Base-by-base conservation (phyloP, 768 basidiomycete genomes). In the Arthromyces matolae region DNA sequence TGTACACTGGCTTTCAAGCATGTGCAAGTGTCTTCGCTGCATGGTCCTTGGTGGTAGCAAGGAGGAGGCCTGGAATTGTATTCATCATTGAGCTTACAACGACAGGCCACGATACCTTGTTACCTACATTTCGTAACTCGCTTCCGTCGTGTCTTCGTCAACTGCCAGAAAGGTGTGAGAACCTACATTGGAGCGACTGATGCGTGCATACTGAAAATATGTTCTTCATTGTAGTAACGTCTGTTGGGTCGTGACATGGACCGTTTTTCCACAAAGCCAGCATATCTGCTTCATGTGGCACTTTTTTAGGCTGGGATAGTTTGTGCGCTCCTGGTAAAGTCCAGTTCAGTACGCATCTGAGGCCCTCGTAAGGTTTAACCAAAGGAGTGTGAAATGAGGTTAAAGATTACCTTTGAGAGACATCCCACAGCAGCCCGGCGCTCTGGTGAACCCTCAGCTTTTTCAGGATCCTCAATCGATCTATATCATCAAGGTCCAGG, bases 41-140 rank as follows among this genome's bases (percentile, higher is more conserved):
- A 83, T 23, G 69, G 57, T 0, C 81, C 81, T 22, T 59, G 45
- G 56, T 83, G 80, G 18, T 64, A 58, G 57, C 79, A 81, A 10
- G 72, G 71, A 14, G 39, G 29, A 5, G 58, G 50, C 14, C 73
- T 75, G 24, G 33, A 27, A 5, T 39, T 22, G 22, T 20, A 28
- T 22, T 39, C 12, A 28, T 12, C 39, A 22, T 36, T 32, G 42
- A 8, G 34, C 42, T 45, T 22, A 6, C 10, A 37, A 35, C 25
- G 19, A 1, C n/a, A 14, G 10, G 19, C 19, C 31, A 20, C 43
- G 32, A 13, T 27, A 31, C 19, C n/a, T 14, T 10, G 18, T 19
- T n/a, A 29, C 52, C 24, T 37, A 54, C 58, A 51, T 43, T 29
- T 33, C 31, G 18, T 28, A 42, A 13, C 14, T 6, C 9, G 29